These are phyloP conservation scores for Rhytidiadelphus loreus DNA, from an alignment of 225 moss, liverwort and hornwort genomes.

Conservation along the genomic window DNA sequence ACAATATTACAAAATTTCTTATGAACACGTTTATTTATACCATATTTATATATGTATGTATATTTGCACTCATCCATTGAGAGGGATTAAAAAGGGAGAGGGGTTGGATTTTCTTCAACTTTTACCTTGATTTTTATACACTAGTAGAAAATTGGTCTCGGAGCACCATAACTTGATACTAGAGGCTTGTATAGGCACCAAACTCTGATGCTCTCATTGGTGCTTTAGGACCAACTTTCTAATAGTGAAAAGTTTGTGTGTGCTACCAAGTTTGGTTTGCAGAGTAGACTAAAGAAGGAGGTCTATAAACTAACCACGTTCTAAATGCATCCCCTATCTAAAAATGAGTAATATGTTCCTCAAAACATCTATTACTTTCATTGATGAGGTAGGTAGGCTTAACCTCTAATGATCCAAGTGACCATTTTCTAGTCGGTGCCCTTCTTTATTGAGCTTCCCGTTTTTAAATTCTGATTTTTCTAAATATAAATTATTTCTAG, in stretches of 20 bases:
- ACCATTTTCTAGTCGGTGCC: rapidly evolving
- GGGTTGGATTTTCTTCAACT: too few relatives aligned
- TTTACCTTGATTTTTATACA: too few relatives aligned
- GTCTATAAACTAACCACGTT: not conserved
- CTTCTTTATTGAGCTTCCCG: rapidly evolving
- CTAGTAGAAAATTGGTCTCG: not conserved
- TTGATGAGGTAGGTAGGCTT: not conserved
- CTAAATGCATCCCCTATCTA: too few relatives aligned
- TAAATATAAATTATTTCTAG: not conserved
- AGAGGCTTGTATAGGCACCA: rapidly evolving
- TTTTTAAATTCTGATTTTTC: not conserved
- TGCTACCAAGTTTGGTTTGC: not conserved
- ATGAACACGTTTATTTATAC: not conserved
- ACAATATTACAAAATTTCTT: not conserved
- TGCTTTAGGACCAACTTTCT: not conserved
- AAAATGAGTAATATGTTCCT: too few relatives aligned
- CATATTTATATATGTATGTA: too few relatives aligned
- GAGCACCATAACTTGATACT: rapidly evolving
- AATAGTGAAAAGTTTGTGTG: rapidly evolving
- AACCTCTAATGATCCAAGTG: rapidly evolving
- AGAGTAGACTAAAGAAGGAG: not conserved
- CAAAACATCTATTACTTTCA: too few relatives aligned
- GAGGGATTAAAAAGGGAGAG: too few relatives aligned
- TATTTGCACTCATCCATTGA: too few relatives aligned
- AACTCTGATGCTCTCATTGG: rapidly evolving